A percentile compares a stretch with the other conserved stretches of the same genome.
These are phyloP conservation scores for Coniochaeta ligniaria DNA, from an alignment of 2,329 filamentous ascomycete species.

Conservation along the genomic window DNA sequence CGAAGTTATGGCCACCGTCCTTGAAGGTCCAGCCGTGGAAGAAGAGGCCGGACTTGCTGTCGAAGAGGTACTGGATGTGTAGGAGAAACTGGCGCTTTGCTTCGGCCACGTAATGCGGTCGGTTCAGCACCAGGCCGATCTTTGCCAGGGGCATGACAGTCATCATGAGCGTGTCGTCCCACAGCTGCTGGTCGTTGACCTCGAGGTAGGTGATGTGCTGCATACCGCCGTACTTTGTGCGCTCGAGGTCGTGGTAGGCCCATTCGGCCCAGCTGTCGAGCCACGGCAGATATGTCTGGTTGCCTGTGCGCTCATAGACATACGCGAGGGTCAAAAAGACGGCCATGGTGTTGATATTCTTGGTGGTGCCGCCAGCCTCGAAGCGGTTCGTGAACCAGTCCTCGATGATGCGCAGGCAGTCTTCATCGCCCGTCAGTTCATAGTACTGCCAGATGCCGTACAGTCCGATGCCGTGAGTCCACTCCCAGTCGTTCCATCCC, in stretches of 20 bases:
- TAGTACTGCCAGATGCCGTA: slow-evolving; percentile 82
- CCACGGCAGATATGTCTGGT: slow-evolving; percentile 66
- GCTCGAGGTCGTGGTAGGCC: slow-evolving; percentile 69
- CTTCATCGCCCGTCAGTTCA: slow-evolving; percentile 56
- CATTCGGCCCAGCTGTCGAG: slow-evolving; percentile 77
- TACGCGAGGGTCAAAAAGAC: slow-evolving; percentile 69
- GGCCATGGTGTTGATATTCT: slow-evolving; percentile 83
- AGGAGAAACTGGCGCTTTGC: slow-evolving; percentile 71
- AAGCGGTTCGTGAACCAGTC: slow-evolving; percentile 67
- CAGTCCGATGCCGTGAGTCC: slow-evolving; percentile 73
- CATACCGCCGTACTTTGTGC: slow-evolving; percentile 65
- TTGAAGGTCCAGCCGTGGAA: slow-evolving; percentile 80
- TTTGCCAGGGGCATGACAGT: slow-evolving; percentile 74
- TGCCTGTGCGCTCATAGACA: slow-evolving; percentile 68
- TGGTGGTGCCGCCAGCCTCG: slow-evolving; percentile 64
- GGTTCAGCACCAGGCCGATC: slow-evolving; percentile 63
- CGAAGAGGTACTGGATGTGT: slow-evolving; percentile 73
- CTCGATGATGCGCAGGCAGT: slow-evolving; percentile 59
- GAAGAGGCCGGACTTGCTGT: slow-evolving; percentile 64
- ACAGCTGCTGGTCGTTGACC: slow-evolving; percentile 67
- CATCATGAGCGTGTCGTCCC: slow-evolving; percentile 88
- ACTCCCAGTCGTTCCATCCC: slow-evolving; percentile 79
- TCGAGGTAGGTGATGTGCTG: slow-evolving; percentile 70
- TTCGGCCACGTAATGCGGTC: slow-evolving; percentile 69
- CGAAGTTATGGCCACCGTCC: slow-evolving; percentile 57